Evolutionary conservation across 2,329 filamentous ascomycete genomes (phyloP).

Genomic region (Pezicula radicicola): DNA sequence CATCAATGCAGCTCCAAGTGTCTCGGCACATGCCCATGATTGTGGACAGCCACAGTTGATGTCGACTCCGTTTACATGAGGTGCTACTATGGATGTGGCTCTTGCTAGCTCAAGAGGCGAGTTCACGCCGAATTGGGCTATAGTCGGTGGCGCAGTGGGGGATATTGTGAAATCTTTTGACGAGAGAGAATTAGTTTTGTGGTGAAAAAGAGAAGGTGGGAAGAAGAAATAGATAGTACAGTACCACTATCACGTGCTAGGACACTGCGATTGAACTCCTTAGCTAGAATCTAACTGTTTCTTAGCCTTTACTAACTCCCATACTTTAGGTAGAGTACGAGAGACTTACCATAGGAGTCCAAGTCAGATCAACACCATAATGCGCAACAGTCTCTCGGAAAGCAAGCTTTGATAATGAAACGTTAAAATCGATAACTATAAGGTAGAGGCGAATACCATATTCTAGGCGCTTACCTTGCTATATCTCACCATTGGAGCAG

Average conservation of each 20-base stretch:
- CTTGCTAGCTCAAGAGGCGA: constrained; percentile 58
- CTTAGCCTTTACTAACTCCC: background rate
- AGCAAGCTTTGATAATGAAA: constrained; percentile 48
- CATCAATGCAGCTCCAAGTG: constrained; percentile 68
- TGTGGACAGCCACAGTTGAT: constrained; percentile 74
- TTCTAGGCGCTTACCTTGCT: constrained; percentile 47
- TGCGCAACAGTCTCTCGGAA: constrained; percentile 65
- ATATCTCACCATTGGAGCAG: constrained; percentile 66
- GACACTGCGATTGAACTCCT: constrained; percentile 62
- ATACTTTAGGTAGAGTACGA: background rate
- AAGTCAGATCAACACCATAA: constrained; percentile 64
- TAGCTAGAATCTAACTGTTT: constrained; percentile 51
- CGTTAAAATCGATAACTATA: background rate
- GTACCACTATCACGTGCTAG: constrained; percentile 58
- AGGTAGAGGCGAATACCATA: background rate
- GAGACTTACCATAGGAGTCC: constrained; percentile 62
- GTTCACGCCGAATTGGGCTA: constrained; percentile 67
- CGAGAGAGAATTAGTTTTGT: constrained; percentile 10
- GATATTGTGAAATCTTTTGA: constrained; percentile 57
- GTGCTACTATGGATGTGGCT: constrained; percentile 58
- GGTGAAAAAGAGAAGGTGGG: background rate
- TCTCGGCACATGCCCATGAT: constrained; percentile 68
- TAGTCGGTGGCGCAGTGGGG: constrained; percentile 52
- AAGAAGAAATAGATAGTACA: constrained; percentile 11
- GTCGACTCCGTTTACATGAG: constrained; percentile 62